Percentiles rank a stretch among this genome's conserved stretches.
Conservation (phyloP, 225 moss, liverwort and hornwort species). For the Rhytidiadelphus loreus region DNA sequence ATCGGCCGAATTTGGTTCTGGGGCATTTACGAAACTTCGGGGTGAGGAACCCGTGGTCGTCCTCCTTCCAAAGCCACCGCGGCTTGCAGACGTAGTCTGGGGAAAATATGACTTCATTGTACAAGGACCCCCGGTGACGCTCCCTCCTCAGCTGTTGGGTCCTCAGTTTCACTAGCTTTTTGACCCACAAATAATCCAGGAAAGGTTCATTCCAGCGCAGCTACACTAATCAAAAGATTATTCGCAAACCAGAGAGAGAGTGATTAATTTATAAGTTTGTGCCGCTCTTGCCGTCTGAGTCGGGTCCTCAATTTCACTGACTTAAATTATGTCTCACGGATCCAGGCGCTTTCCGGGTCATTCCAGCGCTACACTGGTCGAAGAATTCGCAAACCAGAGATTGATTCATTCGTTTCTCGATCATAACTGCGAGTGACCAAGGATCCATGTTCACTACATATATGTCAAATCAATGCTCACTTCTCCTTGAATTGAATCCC, state of each 20-base stretch:
- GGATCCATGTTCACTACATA: neutral
- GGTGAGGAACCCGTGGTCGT: neutral
- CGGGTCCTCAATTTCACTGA: neutral
- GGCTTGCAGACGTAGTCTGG: constrained; percentile 12
- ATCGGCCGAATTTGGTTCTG: neutral
- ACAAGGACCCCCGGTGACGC: constrained; percentile 13
- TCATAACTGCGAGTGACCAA: neutral
- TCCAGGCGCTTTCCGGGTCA: neutral
- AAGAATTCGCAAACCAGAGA: neutral
- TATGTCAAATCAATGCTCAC: neutral
- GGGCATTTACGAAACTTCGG: neutral
- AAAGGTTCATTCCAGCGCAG: neutral
- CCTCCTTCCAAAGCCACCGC: constrained; percentile 14
- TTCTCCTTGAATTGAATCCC: neutral
- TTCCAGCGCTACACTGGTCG: neutral
- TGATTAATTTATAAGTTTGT: neutral
- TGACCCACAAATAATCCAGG: neutral
- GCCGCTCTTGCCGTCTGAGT: neutral
- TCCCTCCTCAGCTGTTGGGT: neutral
- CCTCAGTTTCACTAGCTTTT: constrained; percentile 17
- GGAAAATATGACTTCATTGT: constrained; percentile 26
- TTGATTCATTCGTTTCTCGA: neutral
- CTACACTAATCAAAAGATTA: neutral
- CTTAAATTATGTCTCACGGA: neutral
- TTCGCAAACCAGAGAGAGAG: neutral